Evolutionary conservation across 495 filamentous ascomycete species (phyloP), one percentile per base, ranked within the genome.

Genomic region (Cercophora newfieldiana): DNA sequence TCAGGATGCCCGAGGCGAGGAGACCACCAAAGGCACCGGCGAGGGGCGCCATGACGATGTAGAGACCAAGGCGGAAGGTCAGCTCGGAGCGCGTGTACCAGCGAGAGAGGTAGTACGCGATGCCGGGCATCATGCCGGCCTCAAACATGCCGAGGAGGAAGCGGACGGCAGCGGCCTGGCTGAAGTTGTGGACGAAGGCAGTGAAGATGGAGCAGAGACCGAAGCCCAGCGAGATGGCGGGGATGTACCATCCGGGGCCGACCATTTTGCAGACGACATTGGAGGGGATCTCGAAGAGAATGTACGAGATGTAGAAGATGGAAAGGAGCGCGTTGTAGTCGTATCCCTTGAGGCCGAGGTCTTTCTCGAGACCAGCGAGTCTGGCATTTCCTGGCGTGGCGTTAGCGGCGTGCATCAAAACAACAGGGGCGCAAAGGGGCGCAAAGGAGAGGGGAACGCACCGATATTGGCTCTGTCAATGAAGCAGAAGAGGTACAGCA

Each of bases 231-330:
- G 80, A 73, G 37, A 77, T 72, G 21, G 74, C 59, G 0, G 88
- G 86, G 29, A 91, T 76, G 80, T 84, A 90, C 67, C 88, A 78
- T 61, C 79, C 84, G 0, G 85, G 87, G 28, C 81, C 74, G 25
- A 87, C 61, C 56, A 75, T 82, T 75, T 86, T 88, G 67, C 88
- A 75, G 19, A 85, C 78, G 68, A 64, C 87, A 69, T 93, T 94
- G 24, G 90, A 91, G 53, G 90, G 69, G 0, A 90, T 89, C 79
- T 93, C 91, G 62, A 89, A 88, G 48, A 89, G 70, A 28, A 89
- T 80, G 76, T 95, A 95, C 24, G 88, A 91, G 57, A 92, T 82
- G 81, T 93, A 94, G 79, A 93, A 94, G 63, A 71, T 53, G 31
- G 64, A 67, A 16, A 71, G 57, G 24, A 66, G 56, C 18, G 82